Conservation (phyloP, 345 rosid genomes). For the Hirschfeldia incana region DNA sequence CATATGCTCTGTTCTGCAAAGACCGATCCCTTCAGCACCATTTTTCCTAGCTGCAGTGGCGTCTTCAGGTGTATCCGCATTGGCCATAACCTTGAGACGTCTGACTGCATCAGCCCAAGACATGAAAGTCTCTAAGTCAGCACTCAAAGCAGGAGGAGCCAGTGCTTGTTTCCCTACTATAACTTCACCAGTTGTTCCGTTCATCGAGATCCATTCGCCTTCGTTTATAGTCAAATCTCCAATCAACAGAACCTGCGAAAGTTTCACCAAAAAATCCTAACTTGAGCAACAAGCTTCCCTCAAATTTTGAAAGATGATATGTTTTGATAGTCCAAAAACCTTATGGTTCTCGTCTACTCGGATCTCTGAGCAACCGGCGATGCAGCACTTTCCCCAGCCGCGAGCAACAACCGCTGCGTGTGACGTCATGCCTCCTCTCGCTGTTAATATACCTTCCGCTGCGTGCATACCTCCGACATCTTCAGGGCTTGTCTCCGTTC, state of each 20-base stretch:
- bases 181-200: constrained; percentile 93
- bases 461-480: constrained; percentile 99
- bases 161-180: constrained; percentile 76
- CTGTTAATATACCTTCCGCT: constrained; percentile 88
- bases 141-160: constrained; percentile 83
- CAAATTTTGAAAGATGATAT: not conserved
- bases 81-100: constrained; percentile 95
- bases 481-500: constrained; percentile 94
- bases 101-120: constrained; percentile 83
- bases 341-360: constrained; percentile 68
- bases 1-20: constrained; percentile 96
- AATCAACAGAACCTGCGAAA: constrained; percentile 51
- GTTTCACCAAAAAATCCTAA: not conserved
- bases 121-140: constrained; percentile 82
- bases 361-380: constrained; percentile 83
- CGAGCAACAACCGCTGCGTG: constrained; percentile 99
- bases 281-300: not conserved
- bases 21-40: constrained; percentile 95
- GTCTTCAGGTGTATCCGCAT: constrained; percentile 97
- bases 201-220: constrained; percentile 93
- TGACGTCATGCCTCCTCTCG: constrained; percentile 98
- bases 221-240: constrained; percentile 57
- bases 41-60: constrained; percentile 82
- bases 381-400: constrained; percentile 98
- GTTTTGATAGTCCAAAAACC: constrained; percentile 30